A percentile compares a stretch with the other conserved stretches of the same genome.
Conservation (phyloP, 306 rosid species). For the Pterocarpus macrocarpus region DNA sequence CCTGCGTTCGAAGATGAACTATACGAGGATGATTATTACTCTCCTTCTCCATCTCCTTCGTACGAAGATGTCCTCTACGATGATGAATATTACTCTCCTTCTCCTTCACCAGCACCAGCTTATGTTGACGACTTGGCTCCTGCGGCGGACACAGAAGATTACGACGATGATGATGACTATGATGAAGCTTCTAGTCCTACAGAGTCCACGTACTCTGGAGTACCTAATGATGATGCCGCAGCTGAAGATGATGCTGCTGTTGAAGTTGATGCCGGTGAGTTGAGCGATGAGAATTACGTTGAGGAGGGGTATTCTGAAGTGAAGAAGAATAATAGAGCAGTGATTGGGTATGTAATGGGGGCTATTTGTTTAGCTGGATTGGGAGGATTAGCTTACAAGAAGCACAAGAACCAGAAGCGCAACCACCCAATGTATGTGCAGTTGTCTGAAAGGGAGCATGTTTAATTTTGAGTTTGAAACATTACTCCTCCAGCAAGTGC, state of each 20-base stretch:
- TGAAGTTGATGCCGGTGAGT: constrained; percentile 31
- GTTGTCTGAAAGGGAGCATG: neutral
- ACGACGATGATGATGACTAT: too few relatives aligned
- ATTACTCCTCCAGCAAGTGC: too few relatives aligned
- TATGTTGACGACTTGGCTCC: constrained; percentile 13
- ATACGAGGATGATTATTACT: neutral
- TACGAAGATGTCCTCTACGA: neutral
- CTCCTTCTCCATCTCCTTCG: neutral
- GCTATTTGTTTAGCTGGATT: constrained; percentile 51
- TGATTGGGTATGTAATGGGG: constrained; percentile 18
- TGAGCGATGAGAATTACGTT: neutral
- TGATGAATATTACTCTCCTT: neutral
- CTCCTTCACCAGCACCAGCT: constrained; percentile 7
- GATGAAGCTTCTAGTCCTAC: constrained; percentile 29
- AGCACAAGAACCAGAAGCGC: constrained; percentile 18
- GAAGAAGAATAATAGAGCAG: neutral
- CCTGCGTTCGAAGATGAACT: neutral
- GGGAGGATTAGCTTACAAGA: constrained; percentile 47
- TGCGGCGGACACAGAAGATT: constrained; percentile 26
- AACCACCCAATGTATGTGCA: neutral
- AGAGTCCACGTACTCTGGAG: neutral
- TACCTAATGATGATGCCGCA: neutral
- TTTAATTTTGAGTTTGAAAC: neutral
- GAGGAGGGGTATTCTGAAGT: neutral
- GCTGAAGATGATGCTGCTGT: neutral